phyloP scores from a whole-genome alignment of 345 rosid genomes.

The Euclidium syriacum region DNA sequence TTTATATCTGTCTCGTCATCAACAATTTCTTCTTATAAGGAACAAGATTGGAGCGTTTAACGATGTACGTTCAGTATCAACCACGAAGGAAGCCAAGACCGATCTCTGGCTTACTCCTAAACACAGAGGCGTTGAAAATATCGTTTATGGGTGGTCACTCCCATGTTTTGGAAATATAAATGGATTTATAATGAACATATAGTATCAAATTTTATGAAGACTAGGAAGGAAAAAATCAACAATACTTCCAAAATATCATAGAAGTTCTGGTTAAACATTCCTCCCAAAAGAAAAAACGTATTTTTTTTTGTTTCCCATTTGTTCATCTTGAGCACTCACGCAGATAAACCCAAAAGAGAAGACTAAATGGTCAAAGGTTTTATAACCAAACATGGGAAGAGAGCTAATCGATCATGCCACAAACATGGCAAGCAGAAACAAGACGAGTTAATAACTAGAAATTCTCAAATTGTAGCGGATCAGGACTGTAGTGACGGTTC shows the following conservation, averaged over 20 bases:
- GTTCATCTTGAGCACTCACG: too few species aligned
- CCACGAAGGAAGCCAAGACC: conserved; percentile 72
- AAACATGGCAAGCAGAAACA: too few species aligned
- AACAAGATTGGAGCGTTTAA: conserved; percentile 75
- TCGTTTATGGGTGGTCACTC: conserved; percentile 36
- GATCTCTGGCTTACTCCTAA: conserved; percentile 75
- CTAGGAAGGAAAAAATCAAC: conserved; percentile 7
- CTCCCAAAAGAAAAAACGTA: too few species aligned
- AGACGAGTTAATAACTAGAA: too few species aligned
- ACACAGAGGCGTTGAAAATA: conserved; percentile 67
- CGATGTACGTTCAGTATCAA: conserved; percentile 89
- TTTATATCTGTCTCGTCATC: conserved; percentile 53
- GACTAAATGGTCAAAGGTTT: too few species aligned
- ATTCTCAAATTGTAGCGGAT: too few species aligned
- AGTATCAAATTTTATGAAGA: not conserved
- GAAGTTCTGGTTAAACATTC: conserved; percentile 52
- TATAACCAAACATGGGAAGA: too few species aligned
- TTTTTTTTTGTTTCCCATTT: too few species aligned
- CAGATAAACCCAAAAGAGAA: too few species aligned
- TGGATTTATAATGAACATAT: conserved; percentile 4
- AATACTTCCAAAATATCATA: conserved; percentile 70
- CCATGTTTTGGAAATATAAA: conserved; percentile 43
- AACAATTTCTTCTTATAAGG: conserved; percentile 35
- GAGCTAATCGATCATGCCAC: too few species aligned
- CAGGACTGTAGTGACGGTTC: too few species aligned